Conservation (phyloP, 495 filamentous ascomycete species). For the Aspergillus hancockii region DNA sequence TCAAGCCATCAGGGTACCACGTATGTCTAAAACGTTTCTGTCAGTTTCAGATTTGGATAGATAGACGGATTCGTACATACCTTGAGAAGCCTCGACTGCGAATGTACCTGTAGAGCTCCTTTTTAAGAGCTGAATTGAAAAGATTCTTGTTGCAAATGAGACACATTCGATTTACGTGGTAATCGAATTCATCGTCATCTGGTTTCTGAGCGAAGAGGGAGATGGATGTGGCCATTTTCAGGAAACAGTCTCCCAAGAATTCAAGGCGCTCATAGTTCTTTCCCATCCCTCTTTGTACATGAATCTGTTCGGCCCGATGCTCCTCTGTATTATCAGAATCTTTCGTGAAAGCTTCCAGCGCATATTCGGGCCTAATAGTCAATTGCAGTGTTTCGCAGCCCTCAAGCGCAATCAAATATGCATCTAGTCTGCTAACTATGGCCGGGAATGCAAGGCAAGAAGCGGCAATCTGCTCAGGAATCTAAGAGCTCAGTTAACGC, state of each 20-base stretch:
- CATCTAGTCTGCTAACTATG: constrained; percentile 80
- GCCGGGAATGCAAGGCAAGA: constrained; percentile 77
- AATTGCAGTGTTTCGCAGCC: constrained; percentile 61
- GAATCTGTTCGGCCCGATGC: constrained; percentile 66
- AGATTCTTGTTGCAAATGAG: constrained; percentile 92
- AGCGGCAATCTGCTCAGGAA: constrained; percentile 63
- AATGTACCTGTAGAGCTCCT: constrained; percentile 71
- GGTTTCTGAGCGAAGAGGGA: constrained; percentile 74
- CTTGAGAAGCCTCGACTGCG: constrained; percentile 80
- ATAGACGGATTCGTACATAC: constrained; percentile 27
- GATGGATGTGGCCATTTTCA: constrained; percentile 95
- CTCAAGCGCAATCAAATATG: constrained; percentile 78
- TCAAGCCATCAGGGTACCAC: constrained; percentile 84
- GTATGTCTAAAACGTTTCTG: constrained; percentile 27
- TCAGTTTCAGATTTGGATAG: constrained; percentile 17
- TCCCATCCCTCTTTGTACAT: constrained; percentile 87
- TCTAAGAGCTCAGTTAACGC: constrained; percentile 43
- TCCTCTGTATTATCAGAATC: constrained; percentile 91
- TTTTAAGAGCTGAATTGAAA: constrained; percentile 68
- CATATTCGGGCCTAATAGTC: constrained; percentile 63
- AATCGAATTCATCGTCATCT: constrained; percentile 79
- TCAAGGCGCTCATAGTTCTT: constrained; percentile 96
- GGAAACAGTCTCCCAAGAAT: constrained; percentile 89
- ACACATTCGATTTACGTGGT: constrained; percentile 87
- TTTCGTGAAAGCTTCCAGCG: constrained; percentile 91